Base-by-base conservation (phyloP, 352 stramenopile genomes). In the Thraustotheca clavata region DNA sequence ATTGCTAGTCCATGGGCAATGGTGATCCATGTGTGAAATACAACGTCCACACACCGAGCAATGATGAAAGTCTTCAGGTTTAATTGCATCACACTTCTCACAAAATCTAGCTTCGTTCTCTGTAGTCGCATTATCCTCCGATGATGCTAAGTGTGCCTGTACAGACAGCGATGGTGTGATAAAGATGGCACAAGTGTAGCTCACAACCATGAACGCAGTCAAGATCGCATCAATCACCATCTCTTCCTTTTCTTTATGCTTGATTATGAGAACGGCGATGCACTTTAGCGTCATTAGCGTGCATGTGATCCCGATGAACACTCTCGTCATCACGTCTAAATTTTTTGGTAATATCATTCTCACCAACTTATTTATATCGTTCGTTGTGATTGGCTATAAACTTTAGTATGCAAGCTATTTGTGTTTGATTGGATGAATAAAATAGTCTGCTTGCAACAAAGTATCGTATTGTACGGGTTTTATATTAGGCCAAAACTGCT, bases 1-100 rank as follows among this genome's bases (percentile, higher is more conserved):
- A 63, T 92, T 94, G 68, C 73, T 81, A 3, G 76, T 90, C 85
- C 83, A 94, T 55, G 85, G 83, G 48, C 83, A 92, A 60, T 92
- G 85, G 59, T 94, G 83, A 60, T 94, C 77, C 81, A 94, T 88
- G n/a, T 79, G 74, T 32, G 84, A 90, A 12, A 94, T 72, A 47
- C 85, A 94, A 62, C 70, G 70, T 20, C 76, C 62, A 59, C 85
- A 94, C 16, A 76, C 66, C 7, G 83, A 92, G 73, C 85, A 94
- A 68, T 94, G 85, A 67, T 94, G 83, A 4, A 88, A 80, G 24
- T 68, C 52, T 3, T 66, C 38, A 1, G 75, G 69, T 69, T 94
- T 94, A 35, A 73, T 54, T 16, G 61, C 49, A 68, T 92, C 79
- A 66, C 85, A 94, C 43, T 74, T 77, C 66, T 92, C 83, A 54